Conservation (phyloP, 2,329 filamentous ascomycete species). For the Salinomyces thailandicus region DNA sequence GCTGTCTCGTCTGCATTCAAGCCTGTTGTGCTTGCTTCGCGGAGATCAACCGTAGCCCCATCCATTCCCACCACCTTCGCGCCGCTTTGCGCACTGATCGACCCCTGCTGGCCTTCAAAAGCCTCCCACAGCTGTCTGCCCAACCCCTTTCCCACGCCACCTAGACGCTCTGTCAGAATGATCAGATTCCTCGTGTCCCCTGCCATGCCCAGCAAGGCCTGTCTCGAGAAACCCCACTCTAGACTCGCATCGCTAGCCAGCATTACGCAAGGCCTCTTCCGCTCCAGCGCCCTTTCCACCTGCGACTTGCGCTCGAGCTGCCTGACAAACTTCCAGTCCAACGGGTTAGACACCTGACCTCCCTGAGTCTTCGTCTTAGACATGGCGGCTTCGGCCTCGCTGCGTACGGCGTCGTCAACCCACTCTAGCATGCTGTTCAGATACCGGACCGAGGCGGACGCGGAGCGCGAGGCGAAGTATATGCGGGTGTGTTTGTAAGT, state of each 20-base stretch:
- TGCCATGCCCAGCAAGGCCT: slow-evolving; percentile 64
- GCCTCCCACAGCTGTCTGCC: slow-evolving; percentile 65
- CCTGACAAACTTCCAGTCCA: slow-evolving; percentile 80
- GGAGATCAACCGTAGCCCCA: slow-evolving; percentile 41
- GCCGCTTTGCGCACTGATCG: slow-evolving; percentile 22
- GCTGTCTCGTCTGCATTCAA: slow-evolving; percentile 68
- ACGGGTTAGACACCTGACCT: slow-evolving; percentile 51
- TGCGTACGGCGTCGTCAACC: slow-evolving; percentile 95
- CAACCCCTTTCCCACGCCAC: slow-evolving; percentile 38
- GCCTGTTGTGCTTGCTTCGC: slow-evolving; percentile 43
- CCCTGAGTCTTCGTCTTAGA: slow-evolving; percentile 17
- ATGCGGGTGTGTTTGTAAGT: slow-evolving; percentile 47
- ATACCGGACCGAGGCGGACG: slow-evolving; percentile 79
- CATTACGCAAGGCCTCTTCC: slow-evolving; percentile 57
- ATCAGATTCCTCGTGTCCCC: slow-evolving; percentile 71
- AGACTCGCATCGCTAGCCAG: slow-evolving; percentile 81
- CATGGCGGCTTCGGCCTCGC: slow-evolving; percentile 49
- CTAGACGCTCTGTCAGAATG: slow-evolving; percentile 66
- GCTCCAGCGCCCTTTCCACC: slow-evolving; percentile 56
- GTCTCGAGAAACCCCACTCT: slow-evolving; percentile 90
- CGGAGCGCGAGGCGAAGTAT: slow-evolving; percentile 77
- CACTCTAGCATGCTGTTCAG: slow-evolving; percentile 94
- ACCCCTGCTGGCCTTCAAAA: slow-evolving; percentile 26
- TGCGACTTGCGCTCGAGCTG: slow-evolving; percentile 73
- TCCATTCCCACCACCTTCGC: slow-evolving; percentile 43